phyloP scores from a whole-genome alignment of 2,329 filamentous ascomycete species.

The Botrytis elliptica region DNA sequence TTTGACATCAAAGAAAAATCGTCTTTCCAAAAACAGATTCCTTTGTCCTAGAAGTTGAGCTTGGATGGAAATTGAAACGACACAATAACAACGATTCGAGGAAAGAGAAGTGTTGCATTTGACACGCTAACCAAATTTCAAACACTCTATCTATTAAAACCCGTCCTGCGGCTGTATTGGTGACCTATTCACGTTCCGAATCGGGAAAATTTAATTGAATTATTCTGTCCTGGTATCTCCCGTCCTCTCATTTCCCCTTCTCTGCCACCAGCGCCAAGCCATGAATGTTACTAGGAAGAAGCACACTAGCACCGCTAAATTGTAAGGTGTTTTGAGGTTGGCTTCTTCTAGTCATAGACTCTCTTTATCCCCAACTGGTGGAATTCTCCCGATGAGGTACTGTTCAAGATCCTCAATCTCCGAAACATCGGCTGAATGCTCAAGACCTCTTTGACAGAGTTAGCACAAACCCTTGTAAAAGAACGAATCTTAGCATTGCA shows the following conservation, averaged over 20 bases:
- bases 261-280: slow-evolving; percentile 7
- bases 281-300: slow-evolving; percentile 5
- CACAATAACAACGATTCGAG: background rate
- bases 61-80: background rate
- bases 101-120: background rate
- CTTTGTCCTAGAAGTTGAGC: background rate
- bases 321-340: background rate
- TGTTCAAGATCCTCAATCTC: slow-evolving; percentile 81
- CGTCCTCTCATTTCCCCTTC: background rate
- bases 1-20: background rate
- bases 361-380: slow-evolving; percentile 42
- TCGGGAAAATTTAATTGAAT: background rate
- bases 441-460: slow-evolving; percentile 55
- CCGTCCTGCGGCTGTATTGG: background rate
- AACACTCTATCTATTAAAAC: background rate
- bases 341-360: slow-evolving; percentile 29
- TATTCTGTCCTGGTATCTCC: background rate
- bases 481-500: slow-evolving; percentile 24
- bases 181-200: background rate
- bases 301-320: slow-evolving; percentile 14
- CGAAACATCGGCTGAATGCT: slow-evolving; percentile 71
- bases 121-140: background rate
- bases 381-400: slow-evolving; percentile 51
- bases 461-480: background rate
- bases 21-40: background rate